Evolutionary conservation across 768 basidiomycete genomes (phyloP).

Genomic region (Lanmaoa rubissima): DNA sequence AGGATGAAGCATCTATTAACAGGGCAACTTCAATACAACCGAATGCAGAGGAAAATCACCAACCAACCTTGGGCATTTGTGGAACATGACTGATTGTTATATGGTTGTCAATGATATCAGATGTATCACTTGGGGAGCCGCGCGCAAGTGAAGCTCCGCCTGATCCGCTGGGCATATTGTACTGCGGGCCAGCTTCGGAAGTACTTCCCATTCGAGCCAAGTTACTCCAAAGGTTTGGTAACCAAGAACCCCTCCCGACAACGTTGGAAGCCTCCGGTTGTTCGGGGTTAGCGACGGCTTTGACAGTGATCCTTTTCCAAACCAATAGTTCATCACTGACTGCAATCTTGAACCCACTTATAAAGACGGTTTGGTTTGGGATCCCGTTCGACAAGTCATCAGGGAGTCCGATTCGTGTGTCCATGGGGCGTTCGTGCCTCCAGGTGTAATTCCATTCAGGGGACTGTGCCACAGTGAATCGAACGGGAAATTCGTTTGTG

Average conservation of each 20-base stretch:
- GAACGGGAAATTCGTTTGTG: not conserved
- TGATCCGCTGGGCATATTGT: not conserved
- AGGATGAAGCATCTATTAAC: not conserved
- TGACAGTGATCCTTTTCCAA: not conserved
- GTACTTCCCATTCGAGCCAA: not conserved
- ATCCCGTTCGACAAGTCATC: not conserved
- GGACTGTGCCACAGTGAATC: no score
- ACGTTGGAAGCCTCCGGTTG: not conserved
- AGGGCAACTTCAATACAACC: not conserved
- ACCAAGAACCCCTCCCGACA: not conserved
- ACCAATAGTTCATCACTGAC: not conserved
- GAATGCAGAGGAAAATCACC: not conserved
- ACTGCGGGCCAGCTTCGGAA: not conserved
- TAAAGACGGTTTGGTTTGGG: not conserved
- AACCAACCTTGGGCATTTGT: not conserved
- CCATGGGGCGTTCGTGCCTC: not conserved
- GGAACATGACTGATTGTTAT: not conserved
- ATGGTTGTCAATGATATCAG: not conserved
- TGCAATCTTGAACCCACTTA: not conserved
- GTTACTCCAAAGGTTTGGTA: not conserved
- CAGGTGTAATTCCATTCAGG: not conserved
- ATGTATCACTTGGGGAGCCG: not conserved
- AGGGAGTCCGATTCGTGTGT: not conserved
- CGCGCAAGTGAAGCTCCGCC: not conserved
- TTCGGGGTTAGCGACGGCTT: not conserved